Percentiles rank a stretch among this genome's conserved stretches.
Evolutionary conservation across 2,329 filamentous ascomycete genomes (phyloP).

Genomic region (Monosporascus cannonballus): DNA sequence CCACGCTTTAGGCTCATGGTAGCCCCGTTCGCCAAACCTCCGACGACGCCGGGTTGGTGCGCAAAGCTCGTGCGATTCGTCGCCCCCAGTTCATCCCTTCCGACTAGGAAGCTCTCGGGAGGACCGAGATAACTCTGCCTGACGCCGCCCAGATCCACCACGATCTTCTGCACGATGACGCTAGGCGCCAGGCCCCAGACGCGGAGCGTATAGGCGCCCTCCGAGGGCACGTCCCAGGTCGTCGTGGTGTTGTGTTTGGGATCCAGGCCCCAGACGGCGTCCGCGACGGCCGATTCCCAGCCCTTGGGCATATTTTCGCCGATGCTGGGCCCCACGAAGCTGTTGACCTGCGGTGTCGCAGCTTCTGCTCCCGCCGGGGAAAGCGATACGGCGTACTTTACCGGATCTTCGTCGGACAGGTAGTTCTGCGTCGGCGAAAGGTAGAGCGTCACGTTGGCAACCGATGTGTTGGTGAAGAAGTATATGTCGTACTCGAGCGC

Average conservation of each 20-base stretch:
- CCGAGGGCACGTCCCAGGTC: slow-evolving; percentile 32
- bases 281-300: slow-evolving; percentile 38
- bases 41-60: slow-evolving; percentile 2
- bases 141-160: slow-evolving; percentile 50
- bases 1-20: neutral
- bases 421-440: slow-evolving; percentile 50
- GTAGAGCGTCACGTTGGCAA: slow-evolving; percentile 40
- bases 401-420: slow-evolving; percentile 40
- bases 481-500: slow-evolving; percentile 57
- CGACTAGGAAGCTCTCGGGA: slow-evolving; percentile 46
- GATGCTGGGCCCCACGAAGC: slow-evolving; percentile 35
- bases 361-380: slow-evolving; percentile 25
- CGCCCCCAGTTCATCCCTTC: slow-evolving; percentile 30
- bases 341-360: slow-evolving; percentile 26
- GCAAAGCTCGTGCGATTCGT: slow-evolving; percentile 34
- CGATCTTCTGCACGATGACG: slow-evolving; percentile 49
- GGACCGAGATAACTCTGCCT: slow-evolving; percentile 49
- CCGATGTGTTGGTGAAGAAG: slow-evolving; percentile 46
- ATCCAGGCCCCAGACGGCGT: slow-evolving; percentile 39
- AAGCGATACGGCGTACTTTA: slow-evolving; percentile 28
- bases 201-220: slow-evolving; percentile 42
- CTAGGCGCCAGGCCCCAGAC: slow-evolving; percentile 47
- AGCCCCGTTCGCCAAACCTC: neutral
- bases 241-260: slow-evolving; percentile 37
- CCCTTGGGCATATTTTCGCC: slow-evolving; percentile 34